phyloP scores from a whole-genome alignment of 192 early-diverging fungal genomes.

The Globomyces pollinis-pini region DNA sequence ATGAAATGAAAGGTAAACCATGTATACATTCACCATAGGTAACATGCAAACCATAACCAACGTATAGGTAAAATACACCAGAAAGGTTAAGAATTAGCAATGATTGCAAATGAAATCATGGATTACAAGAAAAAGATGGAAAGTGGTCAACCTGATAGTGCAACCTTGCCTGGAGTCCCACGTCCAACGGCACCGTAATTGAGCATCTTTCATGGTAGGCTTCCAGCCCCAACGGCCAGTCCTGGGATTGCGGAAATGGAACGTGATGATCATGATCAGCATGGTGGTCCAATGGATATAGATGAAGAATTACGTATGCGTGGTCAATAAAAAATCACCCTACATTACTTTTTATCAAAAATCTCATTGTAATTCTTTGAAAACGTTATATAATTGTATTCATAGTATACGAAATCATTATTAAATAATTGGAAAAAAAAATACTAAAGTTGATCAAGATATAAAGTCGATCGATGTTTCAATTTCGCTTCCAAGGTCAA shows the following conservation, averaged over 20 bases:
- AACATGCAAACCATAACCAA: too few species aligned
- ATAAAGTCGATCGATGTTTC: conserved; percentile 7
- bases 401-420: too few species aligned
- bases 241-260: neutral
- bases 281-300: conserved; percentile 39
- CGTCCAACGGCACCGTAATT: neutral
- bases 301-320: conserved; percentile 39
- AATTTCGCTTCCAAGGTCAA: neutral
- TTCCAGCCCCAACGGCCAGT: neutral
- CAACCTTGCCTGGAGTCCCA: neutral
- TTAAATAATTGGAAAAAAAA: too few species aligned
- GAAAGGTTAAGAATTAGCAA: neutral
- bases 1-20: conserved; percentile 57
- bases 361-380: too few species aligned
- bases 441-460: too few species aligned
- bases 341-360: too few species aligned
- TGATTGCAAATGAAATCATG: conserved; percentile 4
- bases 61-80: too few species aligned
- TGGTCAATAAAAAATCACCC: conserved; percentile 2
- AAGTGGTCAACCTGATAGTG: neutral
- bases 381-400: too few species aligned
- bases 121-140: neutral
- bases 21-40: too few species aligned
- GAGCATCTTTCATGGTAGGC: neutral
- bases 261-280: conserved; percentile 27